phyloP scores from a whole-genome alignment of 2,329 filamentous ascomycete species.

The Leptosphaerulina australis region DNA sequence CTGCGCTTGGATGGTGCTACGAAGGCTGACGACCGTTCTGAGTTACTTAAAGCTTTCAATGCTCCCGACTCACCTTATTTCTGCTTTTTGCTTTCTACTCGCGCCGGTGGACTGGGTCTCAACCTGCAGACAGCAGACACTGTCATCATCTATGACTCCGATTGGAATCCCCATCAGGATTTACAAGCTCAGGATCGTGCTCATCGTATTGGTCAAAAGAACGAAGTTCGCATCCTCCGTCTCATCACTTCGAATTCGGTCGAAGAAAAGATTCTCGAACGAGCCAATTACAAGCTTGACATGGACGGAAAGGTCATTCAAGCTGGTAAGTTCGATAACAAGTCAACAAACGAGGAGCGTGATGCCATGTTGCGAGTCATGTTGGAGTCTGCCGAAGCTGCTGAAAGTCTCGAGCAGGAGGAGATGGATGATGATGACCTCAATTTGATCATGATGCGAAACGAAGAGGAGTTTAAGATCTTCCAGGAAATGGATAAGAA shows the following conservation, averaged over 20 bases:
- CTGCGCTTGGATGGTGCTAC: conserved; percentile 94
- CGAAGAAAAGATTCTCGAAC: conserved; percentile 97
- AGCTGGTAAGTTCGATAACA: conserved; percentile 99
- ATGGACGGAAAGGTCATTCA: conserved; percentile 99
- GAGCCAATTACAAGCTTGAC: conserved; percentile 95
- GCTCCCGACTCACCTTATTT: conserved; percentile 89
- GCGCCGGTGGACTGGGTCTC: conserved; percentile 95
- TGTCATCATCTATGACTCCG: conserved; percentile 99
- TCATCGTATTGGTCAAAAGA: conserved; percentile 99
- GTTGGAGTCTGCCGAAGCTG: conserved; percentile 76
- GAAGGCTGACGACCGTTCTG: conserved; percentile 95
- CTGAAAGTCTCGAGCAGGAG: conserved; percentile 79
- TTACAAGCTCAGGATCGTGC: conserved; percentile 99
- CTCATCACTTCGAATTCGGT: conserved; percentile 97
- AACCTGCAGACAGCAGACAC: conserved; percentile 98
- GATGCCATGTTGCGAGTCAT: conserved; percentile 95
- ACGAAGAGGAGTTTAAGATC: conserved; percentile 73
- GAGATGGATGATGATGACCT: conserved; percentile 99
- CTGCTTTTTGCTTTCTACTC: conserved; percentile 97
- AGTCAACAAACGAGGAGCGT: conserved; percentile 97
- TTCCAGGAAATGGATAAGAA: conserved; percentile 88
- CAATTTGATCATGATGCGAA: conserved; percentile 91
- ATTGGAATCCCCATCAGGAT: conserved; percentile 99
- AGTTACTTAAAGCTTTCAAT: conserved; percentile 88
- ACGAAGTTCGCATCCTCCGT: conserved; percentile 94